Percentiles rank a stretch among this genome's conserved stretches.
Conservation (phyloP, 2,329 filamentous ascomycete species). For the Sporothrix globosa region DNA sequence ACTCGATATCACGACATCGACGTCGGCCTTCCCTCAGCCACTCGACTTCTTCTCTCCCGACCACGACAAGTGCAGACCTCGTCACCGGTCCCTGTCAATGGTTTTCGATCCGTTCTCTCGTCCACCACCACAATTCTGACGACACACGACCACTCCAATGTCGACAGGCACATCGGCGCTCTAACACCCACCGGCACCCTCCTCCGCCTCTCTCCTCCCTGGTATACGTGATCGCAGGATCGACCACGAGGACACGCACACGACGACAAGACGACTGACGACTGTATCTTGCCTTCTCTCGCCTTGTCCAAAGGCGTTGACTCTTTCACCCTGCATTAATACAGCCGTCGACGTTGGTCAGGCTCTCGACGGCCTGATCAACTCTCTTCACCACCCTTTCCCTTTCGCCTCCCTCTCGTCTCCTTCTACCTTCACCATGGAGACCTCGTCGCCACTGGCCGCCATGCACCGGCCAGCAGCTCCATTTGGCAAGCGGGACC, state of each 20-base stretch:
- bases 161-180: background rate
- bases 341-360: constrained; percentile 13
- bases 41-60: background rate
- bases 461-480: constrained; percentile 80
- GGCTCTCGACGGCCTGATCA: constrained; percentile 27
- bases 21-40: background rate
- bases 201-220: constrained; percentile 4
- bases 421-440: constrained; percentile 60
- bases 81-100: constrained; percentile 13
- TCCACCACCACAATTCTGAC: constrained; percentile 12
- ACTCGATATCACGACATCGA: background rate
- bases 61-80: background rate
- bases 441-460: constrained; percentile 90
- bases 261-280: background rate
- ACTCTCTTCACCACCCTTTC: background rate
- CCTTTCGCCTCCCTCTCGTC: background rate
- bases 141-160: constrained; percentile 12
- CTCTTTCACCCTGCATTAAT: constrained; percentile 22
- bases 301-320: constrained; percentile 1
- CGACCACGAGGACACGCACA: constrained; percentile 29
- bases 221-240: constrained; percentile 30
- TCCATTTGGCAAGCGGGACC: constrained; percentile 63
- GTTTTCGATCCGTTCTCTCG: background rate
- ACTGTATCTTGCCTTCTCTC: background rate
- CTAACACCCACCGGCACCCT: background rate